Percentiles rank a stretch among this genome's conserved stretches.
Evolutionary conservation across 2,329 filamentous ascomycete genomes (phyloP).

Genomic region (Aureobasidium musti): DNA sequence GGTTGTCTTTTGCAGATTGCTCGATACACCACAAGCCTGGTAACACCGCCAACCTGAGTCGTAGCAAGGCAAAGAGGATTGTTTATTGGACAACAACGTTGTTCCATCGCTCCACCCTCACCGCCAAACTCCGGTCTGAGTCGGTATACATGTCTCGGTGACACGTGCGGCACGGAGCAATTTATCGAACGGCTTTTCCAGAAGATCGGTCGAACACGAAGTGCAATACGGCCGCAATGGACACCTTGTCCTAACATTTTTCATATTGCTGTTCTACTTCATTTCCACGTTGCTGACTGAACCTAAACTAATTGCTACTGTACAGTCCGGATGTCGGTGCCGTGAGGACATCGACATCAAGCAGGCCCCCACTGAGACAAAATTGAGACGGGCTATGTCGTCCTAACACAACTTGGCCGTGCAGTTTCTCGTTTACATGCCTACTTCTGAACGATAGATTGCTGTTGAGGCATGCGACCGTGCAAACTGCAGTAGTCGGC

Average conservation of each 20-base stretch:
- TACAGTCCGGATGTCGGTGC: conserved; percentile 10
- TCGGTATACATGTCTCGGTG: conserved; percentile 20
- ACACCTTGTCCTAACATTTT: neutral
- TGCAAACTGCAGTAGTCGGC: neutral
- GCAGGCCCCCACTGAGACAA: conserved; percentile 15
- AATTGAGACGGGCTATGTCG: conserved; percentile 2
- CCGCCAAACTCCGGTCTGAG: neutral
- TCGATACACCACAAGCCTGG: neutral
- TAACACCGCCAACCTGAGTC: neutral
- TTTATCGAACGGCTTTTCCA: conserved; percentile 28
- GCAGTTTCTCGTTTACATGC: neutral
- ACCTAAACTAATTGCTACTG: neutral
- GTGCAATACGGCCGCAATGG: conserved; percentile 17
- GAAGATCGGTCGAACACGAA: conserved; percentile 25
- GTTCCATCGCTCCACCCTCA: conserved; percentile 9
- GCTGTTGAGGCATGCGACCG: neutral
- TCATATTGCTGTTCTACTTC: conserved; percentile 26
- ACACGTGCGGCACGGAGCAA: conserved; percentile 26
- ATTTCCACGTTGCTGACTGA: conserved; percentile 22
- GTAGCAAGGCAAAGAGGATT: neutral
- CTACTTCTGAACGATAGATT: conserved; percentile 6
- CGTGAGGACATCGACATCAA: conserved; percentile 3
- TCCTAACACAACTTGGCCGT: neutral
- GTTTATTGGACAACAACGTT: conserved; percentile 19
- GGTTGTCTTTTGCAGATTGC: conserved; percentile 11